Evolutionary conservation across 78 protist species (phyloP).

Genomic region (Dictyostelium capitatum): DNA sequence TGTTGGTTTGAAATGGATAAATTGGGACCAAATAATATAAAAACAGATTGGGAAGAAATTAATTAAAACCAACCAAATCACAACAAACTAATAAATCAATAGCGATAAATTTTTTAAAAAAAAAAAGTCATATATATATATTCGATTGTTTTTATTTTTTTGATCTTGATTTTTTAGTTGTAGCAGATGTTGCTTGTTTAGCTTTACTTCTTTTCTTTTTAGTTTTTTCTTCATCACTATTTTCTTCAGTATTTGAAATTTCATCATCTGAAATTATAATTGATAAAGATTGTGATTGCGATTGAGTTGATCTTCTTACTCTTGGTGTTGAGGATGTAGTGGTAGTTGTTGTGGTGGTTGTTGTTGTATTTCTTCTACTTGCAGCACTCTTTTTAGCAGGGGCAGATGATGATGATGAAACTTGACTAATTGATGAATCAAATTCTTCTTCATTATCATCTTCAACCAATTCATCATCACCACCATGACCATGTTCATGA

Average conservation of each 20-base stretch:
- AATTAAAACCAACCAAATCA: neutral
- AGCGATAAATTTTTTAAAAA: neutral
- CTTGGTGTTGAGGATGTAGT: neutral
- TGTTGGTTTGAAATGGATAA: neutral
- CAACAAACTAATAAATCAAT: neutral
- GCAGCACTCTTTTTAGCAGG: neutral
- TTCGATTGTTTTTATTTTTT: neutral
- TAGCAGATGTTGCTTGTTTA: neutral
- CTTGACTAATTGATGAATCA: neutral
- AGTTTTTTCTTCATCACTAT: slow-evolving; percentile 9
- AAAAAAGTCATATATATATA: neutral
- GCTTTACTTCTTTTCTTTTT: slow-evolving; percentile 25
- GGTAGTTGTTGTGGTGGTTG: slow-evolving; percentile 7
- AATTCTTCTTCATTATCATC: neutral
- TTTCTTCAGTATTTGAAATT: neutral
- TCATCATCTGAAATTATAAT: neutral
- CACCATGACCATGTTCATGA: slow-evolving; percentile 33
- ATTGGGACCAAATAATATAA: neutral
- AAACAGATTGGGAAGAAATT: neutral
- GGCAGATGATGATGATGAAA: neutral
- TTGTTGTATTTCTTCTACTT: neutral
- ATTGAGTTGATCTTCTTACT: neutral
- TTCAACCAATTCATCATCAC: neutral
- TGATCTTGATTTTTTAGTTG: slow-evolving; percentile 4
- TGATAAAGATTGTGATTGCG: neutral